These are phyloP conservation scores for Brassica hybrid DNA, from an alignment of 441 rosid genomes.

Conservation along the genomic window DNA sequence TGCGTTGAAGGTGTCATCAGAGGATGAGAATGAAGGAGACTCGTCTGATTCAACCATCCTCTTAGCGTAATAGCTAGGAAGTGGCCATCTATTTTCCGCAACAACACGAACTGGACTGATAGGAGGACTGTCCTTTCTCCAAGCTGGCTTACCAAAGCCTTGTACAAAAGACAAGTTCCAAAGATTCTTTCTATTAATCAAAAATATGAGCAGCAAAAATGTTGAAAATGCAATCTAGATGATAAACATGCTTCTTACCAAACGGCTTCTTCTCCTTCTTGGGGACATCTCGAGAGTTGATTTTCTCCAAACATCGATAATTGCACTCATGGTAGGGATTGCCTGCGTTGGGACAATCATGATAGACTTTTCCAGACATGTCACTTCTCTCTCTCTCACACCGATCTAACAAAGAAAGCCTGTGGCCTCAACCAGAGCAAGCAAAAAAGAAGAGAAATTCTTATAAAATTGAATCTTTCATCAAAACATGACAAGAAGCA, in stretches of 20 bases:
- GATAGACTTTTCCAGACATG: neutral
- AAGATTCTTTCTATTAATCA: neutral
- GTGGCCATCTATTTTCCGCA: neutral
- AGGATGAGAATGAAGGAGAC: neutral
- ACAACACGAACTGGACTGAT: neutral
- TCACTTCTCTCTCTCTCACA: neutral
- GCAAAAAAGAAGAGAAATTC: neutral
- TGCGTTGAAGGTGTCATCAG: neutral
- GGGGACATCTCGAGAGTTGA: neutral
- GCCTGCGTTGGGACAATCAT: slow-evolving; percentile 1
- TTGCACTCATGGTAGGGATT: neutral
- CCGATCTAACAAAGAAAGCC: neutral
- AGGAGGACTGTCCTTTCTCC: neutral
- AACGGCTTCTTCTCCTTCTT: neutral
- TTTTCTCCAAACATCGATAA: neutral
- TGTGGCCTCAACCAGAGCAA: neutral
- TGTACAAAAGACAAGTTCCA: neutral
- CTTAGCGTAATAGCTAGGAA: neutral
- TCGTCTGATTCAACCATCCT: neutral
- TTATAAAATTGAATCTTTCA: neutral
- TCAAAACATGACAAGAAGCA: neutral
- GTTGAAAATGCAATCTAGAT: neutral
- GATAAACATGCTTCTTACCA: neutral
- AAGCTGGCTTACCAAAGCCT: neutral
- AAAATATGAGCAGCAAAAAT: neutral